Percentiles rank a stretch among this genome's conserved stretches.
phyloP scores from a whole-genome alignment of 441 rosid species.

The Populus hybrid region DNA sequence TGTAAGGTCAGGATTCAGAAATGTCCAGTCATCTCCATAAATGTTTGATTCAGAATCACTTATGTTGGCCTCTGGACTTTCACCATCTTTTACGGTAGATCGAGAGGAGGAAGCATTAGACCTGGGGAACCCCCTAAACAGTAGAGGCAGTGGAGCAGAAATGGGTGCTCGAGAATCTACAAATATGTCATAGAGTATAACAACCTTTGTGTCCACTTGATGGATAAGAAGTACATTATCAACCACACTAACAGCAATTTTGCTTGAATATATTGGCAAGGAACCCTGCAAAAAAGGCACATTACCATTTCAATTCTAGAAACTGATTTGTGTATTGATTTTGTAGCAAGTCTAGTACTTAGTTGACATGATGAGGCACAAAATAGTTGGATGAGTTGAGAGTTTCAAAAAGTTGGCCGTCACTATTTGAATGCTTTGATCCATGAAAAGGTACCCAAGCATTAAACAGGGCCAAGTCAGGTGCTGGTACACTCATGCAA shows the following conservation, averaged over 20 bases:
- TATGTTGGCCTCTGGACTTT: constrained; percentile 45
- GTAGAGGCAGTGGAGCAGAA: constrained; percentile 96
- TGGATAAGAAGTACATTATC: constrained; percentile 94
- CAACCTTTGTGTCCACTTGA: constrained; percentile 96
- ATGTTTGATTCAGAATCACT: constrained; percentile 52
- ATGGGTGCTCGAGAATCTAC: constrained; percentile 92
- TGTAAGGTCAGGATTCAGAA: constrained; percentile 85
- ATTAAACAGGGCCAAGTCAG: neutral
- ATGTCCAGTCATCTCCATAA: constrained; percentile 90
- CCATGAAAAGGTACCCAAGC: neutral
- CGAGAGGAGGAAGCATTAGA: constrained; percentile 43
- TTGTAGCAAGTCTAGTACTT: neutral
- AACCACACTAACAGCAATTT: constrained; percentile 78
- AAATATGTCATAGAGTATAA: constrained; percentile 85
- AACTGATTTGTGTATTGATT: neutral
- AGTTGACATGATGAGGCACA: neutral
- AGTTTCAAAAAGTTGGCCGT: neutral
- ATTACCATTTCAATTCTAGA: constrained; percentile 9
- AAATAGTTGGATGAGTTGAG: neutral
- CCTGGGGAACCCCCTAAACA: constrained; percentile 71
- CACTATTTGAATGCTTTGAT: constrained; percentile 1
- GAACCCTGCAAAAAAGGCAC: constrained; percentile 64
- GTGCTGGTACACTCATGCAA: neutral
- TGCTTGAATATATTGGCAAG: constrained; percentile 88
- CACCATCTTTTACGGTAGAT: constrained; percentile 46